These are phyloP conservation scores for Lasiodiplodia theobromae DNA, from an alignment of 2,329 filamentous ascomycete species.

Conservation along the genomic window DNA sequence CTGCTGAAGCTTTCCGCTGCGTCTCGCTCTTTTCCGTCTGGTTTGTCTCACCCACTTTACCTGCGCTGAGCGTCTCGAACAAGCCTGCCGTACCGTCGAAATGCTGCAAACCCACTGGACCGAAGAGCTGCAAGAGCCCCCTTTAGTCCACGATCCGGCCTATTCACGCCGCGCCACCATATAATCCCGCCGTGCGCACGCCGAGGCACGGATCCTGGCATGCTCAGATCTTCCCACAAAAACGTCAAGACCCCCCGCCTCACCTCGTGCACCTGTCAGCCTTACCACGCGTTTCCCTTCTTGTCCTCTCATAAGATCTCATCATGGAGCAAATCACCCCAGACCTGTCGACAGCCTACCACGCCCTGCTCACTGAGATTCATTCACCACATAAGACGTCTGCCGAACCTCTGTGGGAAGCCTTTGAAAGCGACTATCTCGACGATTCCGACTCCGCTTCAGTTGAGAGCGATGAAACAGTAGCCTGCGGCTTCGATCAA, in stretches of 20 bases:
- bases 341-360: conserved; percentile 23
- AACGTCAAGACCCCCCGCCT: conserved; percentile 5
- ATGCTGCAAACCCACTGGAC: conserved; percentile 2
- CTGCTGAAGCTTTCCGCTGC: conserved; percentile 4
- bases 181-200: conserved; percentile 6
- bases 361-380: conserved; percentile 26
- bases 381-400: conserved; percentile 10
- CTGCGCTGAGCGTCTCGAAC: background rate
- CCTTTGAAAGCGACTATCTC: conserved; percentile 11
- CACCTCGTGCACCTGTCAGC: background rate
- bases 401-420: conserved; percentile 11
- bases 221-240: conserved; percentile 18
- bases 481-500: conserved; percentile 9
- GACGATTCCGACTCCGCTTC: conserved; percentile 19
- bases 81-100: background rate
- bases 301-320: background rate
- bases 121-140: background rate
- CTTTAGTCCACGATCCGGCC: background rate
- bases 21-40: background rate
- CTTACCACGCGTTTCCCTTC: conserved; percentile 3
- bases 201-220: conserved; percentile 14
- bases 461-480: conserved; percentile 7
- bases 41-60: conserved; percentile 5
- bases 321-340: conserved; percentile 27
- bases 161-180: conserved; percentile 1